A percentile compares a stretch with the other conserved stretches of the same genome.
Evolutionary conservation across 2,329 filamentous ascomycete genomes (phyloP).

Genomic region (Cyphellophora attinorum): DNA sequence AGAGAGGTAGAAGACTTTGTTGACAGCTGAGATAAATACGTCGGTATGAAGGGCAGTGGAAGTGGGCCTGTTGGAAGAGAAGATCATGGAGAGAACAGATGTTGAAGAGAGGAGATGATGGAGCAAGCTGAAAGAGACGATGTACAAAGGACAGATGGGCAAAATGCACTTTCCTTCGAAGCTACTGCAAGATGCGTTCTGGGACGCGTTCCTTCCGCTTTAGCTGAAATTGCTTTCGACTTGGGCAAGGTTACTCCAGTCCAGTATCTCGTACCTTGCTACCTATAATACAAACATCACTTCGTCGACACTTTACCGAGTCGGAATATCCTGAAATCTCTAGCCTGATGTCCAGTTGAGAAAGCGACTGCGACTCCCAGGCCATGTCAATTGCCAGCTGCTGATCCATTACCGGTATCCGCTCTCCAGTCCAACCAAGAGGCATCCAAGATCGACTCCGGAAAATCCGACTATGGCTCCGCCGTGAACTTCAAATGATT

Average conservation of each 20-base stretch:
- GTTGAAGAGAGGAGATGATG: neutral
- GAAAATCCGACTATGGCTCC: too few species aligned
- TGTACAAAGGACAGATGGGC: too few species aligned
- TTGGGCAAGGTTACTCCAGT: neutral
- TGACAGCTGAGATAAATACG: neutral
- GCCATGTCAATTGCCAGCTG: too few species aligned
- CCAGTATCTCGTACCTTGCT: neutral
- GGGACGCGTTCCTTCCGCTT: neutral
- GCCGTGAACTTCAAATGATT: conserved; percentile 27
- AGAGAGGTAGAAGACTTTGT: neutral
- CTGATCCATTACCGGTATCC: too few species aligned
- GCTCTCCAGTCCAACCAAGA: neutral
- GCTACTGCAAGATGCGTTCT: neutral
- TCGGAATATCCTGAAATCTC: neutral
- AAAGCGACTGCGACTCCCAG: too few species aligned
- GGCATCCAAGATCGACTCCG: too few species aligned
- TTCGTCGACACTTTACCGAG: neutral
- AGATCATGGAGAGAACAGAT: neutral
- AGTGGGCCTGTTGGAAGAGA: neutral
- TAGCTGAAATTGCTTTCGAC: neutral
- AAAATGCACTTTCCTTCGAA: too few species aligned
- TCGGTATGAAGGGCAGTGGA: neutral
- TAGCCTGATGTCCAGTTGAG: neutral
- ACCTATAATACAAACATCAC: neutral
- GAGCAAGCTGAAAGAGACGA: neutral